phyloP scores from a whole-genome alignment of 129 eudicot genomes.

The Flaveria trinervia region DNA sequence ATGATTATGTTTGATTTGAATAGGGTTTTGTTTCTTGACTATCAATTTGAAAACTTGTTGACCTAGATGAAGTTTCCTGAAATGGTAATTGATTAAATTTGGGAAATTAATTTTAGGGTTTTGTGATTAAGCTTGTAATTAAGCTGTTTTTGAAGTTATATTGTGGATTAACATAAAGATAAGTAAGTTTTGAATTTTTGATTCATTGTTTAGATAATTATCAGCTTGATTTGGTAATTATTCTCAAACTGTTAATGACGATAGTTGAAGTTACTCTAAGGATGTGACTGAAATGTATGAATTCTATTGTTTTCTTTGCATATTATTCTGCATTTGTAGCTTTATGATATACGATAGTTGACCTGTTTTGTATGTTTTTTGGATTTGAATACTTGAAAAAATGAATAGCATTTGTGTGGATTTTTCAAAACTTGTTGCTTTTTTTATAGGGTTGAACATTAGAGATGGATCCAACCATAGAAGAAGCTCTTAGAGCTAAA shows the following conservation, averaged over 20 bases:
- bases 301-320: conserved; percentile 1
- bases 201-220: not conserved
- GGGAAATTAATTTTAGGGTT: conserved; percentile 16
- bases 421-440: conserved; percentile 19
- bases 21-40: conserved; percentile 30
- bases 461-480: conserved; percentile 69
- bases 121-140: conserved; percentile 25
- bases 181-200: not conserved
- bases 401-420: not conserved
- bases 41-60: conserved; percentile 35
- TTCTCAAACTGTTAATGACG: conserved; percentile 3
- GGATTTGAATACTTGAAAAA: not conserved
- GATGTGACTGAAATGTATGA: not conserved
- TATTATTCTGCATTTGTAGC: conserved; percentile 1
- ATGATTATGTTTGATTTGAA: conserved; percentile 13
- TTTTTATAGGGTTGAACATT: conserved; percentile 32
- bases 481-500: conserved; percentile 81
- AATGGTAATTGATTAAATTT: conserved; percentile 20
- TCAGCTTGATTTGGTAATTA: conserved; percentile 26
- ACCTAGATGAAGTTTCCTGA: conserved; percentile 36
- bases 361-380: not conserved
- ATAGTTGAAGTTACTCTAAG: not conserved
- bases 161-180: conserved; percentile 11
- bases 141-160: conserved; percentile 12
- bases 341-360: not conserved